Percentiles rank a stretch among this genome's conserved stretches.
Conservation (phyloP, 1,284 basidiomycete species). For the Jaminaea rosea region DNA sequence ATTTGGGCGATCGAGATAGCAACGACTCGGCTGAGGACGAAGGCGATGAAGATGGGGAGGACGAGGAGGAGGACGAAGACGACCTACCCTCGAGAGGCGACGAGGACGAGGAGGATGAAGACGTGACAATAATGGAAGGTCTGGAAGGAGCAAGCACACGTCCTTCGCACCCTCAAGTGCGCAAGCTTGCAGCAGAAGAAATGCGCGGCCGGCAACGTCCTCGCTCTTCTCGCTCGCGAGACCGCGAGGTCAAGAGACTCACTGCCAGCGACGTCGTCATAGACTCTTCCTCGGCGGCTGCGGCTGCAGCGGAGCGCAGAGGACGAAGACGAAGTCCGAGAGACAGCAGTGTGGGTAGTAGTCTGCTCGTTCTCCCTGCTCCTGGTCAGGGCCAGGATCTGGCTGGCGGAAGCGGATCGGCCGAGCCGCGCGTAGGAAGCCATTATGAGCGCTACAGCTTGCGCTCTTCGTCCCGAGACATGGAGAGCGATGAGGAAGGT, state of each 20-base stretch:
- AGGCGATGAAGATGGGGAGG: slow-evolving; percentile 16
- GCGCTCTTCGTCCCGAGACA: not conserved
- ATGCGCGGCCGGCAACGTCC: too few species aligned
- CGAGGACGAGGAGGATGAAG: slow-evolving; percentile 19
- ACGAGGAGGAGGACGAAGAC: slow-evolving; percentile 4
- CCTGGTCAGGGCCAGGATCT: not conserved
- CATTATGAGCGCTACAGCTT: not conserved
- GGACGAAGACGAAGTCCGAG: not conserved
- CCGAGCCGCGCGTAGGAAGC: not conserved
- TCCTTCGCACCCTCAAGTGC: not conserved
- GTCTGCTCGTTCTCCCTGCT: not conserved
- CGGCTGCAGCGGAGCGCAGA: not conserved
- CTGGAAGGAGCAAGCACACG: not conserved
- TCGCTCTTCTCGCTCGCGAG: too few species aligned
- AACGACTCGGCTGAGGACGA: slow-evolving; percentile 16
- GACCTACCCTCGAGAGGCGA: slow-evolving; percentile 9
- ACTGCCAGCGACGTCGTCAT: not conserved
- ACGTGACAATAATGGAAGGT: slow-evolving; percentile 3
- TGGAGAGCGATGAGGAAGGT: not conserved
- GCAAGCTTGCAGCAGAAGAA: too few species aligned
- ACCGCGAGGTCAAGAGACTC: not conserved
- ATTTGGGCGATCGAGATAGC: slow-evolving; percentile 28
- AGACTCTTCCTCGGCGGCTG: not conserved
- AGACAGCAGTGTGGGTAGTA: not conserved
- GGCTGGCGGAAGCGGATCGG: not conserved